phyloP scores from a whole-genome alignment of 2,329 filamentous ascomycete species.

The Fusarium sp. region DNA sequence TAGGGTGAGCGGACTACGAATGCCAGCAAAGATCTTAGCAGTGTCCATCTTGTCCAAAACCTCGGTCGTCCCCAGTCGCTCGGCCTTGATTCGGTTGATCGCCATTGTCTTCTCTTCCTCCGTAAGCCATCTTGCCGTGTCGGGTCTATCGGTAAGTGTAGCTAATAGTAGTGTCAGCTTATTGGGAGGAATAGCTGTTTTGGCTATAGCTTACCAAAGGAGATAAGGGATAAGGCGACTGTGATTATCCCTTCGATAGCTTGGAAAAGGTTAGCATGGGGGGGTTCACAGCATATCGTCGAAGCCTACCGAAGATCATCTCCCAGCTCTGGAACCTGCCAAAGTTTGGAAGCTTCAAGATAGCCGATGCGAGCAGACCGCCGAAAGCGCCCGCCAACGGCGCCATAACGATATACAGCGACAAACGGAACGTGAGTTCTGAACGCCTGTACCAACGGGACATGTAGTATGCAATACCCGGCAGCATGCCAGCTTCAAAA shows the following conservation, averaged over 20 bases:
- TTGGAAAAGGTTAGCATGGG: neutral
- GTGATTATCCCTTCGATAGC: slow-evolving; percentile 76
- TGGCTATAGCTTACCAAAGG: neutral
- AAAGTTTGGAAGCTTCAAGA: slow-evolving; percentile 68
- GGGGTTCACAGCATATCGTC: accelerated
- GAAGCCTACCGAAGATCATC: slow-evolving; percentile 69
- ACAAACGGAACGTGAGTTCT: slow-evolving; percentile 72
- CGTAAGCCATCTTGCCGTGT: slow-evolving; percentile 73
- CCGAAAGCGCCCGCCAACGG: slow-evolving; percentile 76
- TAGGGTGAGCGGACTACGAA: slow-evolving; percentile 69
- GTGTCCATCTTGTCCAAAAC: slow-evolving; percentile 69
- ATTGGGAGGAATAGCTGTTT: accelerated
- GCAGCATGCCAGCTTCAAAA: slow-evolving; percentile 75
- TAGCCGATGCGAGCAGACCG: slow-evolving; percentile 71
- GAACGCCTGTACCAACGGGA: slow-evolving; percentile 72
- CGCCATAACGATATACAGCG: slow-evolving; percentile 74
- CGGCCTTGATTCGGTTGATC: slow-evolving; percentile 68
- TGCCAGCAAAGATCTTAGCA: slow-evolving; percentile 69
- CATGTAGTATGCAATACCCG: slow-evolving; percentile 74
- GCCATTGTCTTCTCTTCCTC: slow-evolving; percentile 72
- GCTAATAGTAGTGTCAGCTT: slow-evolving; percentile 34
- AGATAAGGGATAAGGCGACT: slow-evolving; percentile 63
- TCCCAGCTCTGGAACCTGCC: slow-evolving; percentile 70
- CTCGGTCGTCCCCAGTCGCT: slow-evolving; percentile 69
- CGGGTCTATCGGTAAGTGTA: slow-evolving; percentile 76